Evolutionary conservation across 345 rosid species (phyloP), one percentile per base, ranked within the genome.

Genomic region (Moringa oleifera): DNA sequence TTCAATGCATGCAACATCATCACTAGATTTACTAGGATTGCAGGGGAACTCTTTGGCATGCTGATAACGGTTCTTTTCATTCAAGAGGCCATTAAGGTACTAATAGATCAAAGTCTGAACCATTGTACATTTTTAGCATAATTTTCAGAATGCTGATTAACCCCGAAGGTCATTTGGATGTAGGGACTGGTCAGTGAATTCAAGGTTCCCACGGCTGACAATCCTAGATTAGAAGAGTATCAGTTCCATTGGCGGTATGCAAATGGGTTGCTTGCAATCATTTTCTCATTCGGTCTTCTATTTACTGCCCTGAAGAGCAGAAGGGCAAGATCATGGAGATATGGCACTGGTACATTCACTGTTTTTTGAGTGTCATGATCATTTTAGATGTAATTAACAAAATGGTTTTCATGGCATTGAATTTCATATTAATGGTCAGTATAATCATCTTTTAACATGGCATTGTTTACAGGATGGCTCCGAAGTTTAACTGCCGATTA

Each of bases 21-120:
- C 63, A 67, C 63, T 11, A 79, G 79, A 63, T 90, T 90, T 68
- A 85, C 90, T 0, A 80, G 97, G 77, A 73, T 90, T 17, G 92
- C 86, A 20, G 95, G 83, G 2, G 95, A 90, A 64, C 83, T 85
- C 55, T 87, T 87, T 64, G 95, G 92, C 75, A 82, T 85, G 92
- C 56, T 90, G 74, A 90, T 85, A 37, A 70, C 89, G 28, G 86
- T 87, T 69, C 81, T 87, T 33, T 90, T 90, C 68, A 76, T 90
- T 62, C 95, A 90, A 78, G 88, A 90, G 77, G 92, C 95, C 69
- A 22, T 85, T 55, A 87, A 78, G 88, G 91, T 89, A 77, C 45
- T 58, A 25, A 28, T 56, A n/a, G 22, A 7, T 37, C 50, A 37
- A n/a, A n/a, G 19, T 33, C 15, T 24, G n/a, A n/a, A 24, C 20